Evolutionary conservation across 2,329 filamentous ascomycete species (phyloP), one percentile per base, ranked within the genome.

Genomic region (Phialocephala sp.): DNA sequence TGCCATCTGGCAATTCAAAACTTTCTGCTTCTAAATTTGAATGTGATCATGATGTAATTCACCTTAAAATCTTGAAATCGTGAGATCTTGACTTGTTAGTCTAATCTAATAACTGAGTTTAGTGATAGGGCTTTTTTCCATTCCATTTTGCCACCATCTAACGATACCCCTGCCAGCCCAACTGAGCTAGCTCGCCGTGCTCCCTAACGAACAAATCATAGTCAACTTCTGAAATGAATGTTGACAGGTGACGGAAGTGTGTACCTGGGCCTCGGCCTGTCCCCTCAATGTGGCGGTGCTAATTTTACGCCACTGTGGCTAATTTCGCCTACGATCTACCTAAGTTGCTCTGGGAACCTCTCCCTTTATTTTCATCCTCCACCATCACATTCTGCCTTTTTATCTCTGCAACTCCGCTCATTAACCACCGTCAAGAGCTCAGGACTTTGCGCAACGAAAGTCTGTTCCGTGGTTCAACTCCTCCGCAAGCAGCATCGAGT

Each of bases 1-100:
- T 63, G 70, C 71, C 72, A 69, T 62, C 45, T 59, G 69, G 71
- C 67, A 70, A 72, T 66, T 57, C 60, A 64, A 66, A 68, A 52
- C 62, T 24, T 54, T 54, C 24, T 37, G 27, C 5, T 47, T 41
- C n/a, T 9, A 37, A 27, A 22, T 55, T 35, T 41, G 59, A 27
- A 39, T 57, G 35, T 57, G 55, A 36, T 22, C 20, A 32, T 57
- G 55, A 22, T 57, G 15, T 56, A 24, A 8, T 20, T n/a, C 35
- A n/a, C 15, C 15, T 43, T 18, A 14, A 14, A 43, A 43, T 18
- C 15, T 15, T 43, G 41, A 50, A n/a, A 50, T 22, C n/a, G 45
- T 50, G 45, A 50, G 18, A 45, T n/a, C n/a, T 20, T n/a, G n/a
- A 41, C 4, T 41, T 18, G 37, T 12, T 6, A 32, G 27, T 32